Percentiles rank a stretch among this genome's conserved stretches.
Conservation (phyloP, 371 early-diverging fungal genomes). For the Lichtheimia ramosa region DNA sequence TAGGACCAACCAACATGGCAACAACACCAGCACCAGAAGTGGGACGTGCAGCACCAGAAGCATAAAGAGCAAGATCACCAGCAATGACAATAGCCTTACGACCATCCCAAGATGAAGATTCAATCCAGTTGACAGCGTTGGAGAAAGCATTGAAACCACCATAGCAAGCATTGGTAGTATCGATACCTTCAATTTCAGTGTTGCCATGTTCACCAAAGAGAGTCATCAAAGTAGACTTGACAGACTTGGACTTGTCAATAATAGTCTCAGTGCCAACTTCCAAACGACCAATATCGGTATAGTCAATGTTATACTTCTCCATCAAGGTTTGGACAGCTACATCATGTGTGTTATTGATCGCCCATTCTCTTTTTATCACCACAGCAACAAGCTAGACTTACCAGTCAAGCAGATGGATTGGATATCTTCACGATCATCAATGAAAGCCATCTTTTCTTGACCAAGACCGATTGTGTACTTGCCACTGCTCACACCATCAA, state of each 20-base stretch:
- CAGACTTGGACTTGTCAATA: constrained; percentile 97
- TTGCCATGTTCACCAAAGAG: constrained; percentile 91
- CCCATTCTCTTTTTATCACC: constrained; percentile 7
- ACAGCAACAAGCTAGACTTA: constrained; percentile 22
- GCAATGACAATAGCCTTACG: constrained; percentile 91
- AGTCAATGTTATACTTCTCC: constrained; percentile 87
- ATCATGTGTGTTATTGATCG: not conserved
- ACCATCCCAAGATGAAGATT: constrained; percentile 92
- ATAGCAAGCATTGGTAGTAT: constrained; percentile 98
- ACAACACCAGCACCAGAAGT: constrained; percentile 96
- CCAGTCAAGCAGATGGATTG: constrained; percentile 91
- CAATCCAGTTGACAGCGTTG: constrained; percentile 96
- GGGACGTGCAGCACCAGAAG: constrained; percentile 88
- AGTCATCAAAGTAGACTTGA: constrained; percentile 95
- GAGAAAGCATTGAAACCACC: constrained; percentile 97
- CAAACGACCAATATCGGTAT: constrained; percentile 87
- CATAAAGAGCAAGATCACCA: constrained; percentile 97
- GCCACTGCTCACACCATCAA: constrained; percentile 92
- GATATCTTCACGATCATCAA: constrained; percentile 96
- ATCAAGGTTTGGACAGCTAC: constrained; percentile 87
- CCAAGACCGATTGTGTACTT: constrained; percentile 98
- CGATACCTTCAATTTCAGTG: constrained; percentile 93
- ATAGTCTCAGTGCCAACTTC: constrained; percentile 99
- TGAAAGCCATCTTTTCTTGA: constrained; percentile 92
- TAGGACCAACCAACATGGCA: constrained; percentile 91